Evolutionary conservation across 345 rosid species (phyloP).

Genomic region (Xanthoceras sorbifolium): DNA sequence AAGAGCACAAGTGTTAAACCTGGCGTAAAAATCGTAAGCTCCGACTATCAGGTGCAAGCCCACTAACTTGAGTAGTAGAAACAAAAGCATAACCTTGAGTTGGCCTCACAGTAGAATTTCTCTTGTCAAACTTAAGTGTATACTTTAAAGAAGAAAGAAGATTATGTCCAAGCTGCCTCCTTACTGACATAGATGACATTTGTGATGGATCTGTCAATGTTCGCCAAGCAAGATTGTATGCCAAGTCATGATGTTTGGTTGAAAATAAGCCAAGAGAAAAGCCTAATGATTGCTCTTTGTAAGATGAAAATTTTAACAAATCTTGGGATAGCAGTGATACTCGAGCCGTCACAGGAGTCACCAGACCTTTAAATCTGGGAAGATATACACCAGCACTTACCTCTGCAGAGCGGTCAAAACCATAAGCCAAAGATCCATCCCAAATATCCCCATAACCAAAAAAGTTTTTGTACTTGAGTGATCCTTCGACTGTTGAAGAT

Average conservation of each 20-base stretch:
- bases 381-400: conserved; percentile 71
- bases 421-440: conserved; percentile 83
- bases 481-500: conserved; percentile 81
- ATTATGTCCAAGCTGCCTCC: conserved; percentile 92
- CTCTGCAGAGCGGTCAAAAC: conserved; percentile 80
- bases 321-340: conserved; percentile 78
- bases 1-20: conserved; percentile 40
- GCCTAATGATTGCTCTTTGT: conserved; percentile 79
- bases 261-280: conserved; percentile 83
- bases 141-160: conserved; percentile 79
- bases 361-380: conserved; percentile 67
- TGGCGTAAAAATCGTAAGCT: conserved; percentile 82
- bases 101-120: conserved; percentile 83
- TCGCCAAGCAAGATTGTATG: conserved; percentile 76
- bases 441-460: conserved; percentile 93
- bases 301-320: conserved; percentile 80
- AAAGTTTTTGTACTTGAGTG: conserved; percentile 74
- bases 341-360: conserved; percentile 69
- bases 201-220: conserved; percentile 77
- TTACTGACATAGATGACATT: conserved; percentile 55
- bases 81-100: conserved; percentile 79
- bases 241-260: conserved; percentile 66
- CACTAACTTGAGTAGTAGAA: conserved; percentile 76
- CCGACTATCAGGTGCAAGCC: conserved; percentile 88
- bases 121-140: conserved; percentile 66